Evolutionary conservation across 306 rosid genomes (phyloP), one percentile per base, ranked within the genome.

Genomic region (Prunus mume): DNA sequence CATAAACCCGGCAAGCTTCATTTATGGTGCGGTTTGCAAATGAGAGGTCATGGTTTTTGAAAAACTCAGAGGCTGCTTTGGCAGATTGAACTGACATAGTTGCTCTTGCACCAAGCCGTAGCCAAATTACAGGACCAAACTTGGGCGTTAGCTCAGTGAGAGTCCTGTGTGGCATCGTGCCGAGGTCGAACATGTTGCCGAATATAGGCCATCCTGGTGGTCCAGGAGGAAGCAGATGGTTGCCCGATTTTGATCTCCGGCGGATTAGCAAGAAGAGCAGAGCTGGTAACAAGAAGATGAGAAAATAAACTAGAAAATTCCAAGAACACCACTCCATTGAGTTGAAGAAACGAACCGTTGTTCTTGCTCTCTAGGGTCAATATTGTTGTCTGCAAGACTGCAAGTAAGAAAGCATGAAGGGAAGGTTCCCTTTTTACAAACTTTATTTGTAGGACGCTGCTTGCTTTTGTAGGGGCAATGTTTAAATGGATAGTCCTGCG

Each of bases 111-210:
- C 68, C 68, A 30, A 64, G 47, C 34, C n/a, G 30, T 1, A 64
- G 68, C 47, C 47, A 64, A 30, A 64, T 64, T 18, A 64, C 25
- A 3, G 47, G 68, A 5, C 68, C 68, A 32, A 64, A 78, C 24
- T 55, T 76, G 27, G 64, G 55, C 32, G 80, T 80, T 14, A 91
- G 76, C 5, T 65, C 22, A 20, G 86, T 13, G 46, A 89, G 49
- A 10, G 88, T 77, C 25, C 86, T 78, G 63, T 89, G 94, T 3
- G 97, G 95, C 91, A 85, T 85, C 20, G 74, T 55, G 74, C 94
- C 92, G 0, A 91, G 85, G 27, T 91, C 90, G 84, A 91, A 84
- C 82, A 89, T 74, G 87, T 87, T 91, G 19, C 94, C 97, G 11
- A 91, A 66, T 5, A 89, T 22, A 0, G 92, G 94, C 97, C 97